phyloP scores from a whole-genome alignment of 257 asterid species.

The Lantana camara region DNA sequence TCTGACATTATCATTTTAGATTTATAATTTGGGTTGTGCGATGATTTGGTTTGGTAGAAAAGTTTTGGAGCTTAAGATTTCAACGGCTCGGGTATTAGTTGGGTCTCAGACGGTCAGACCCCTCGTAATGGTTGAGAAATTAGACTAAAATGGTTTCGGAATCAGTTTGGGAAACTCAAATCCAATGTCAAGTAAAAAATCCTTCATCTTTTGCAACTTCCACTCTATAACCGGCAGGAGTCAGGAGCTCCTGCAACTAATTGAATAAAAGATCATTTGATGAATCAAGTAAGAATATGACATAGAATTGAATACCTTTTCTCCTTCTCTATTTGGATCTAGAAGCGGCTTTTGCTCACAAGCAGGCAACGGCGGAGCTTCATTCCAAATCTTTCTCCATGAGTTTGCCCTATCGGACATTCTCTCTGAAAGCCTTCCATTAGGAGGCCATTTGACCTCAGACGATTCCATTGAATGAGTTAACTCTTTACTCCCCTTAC shows the following conservation, averaged over 20 bases:
- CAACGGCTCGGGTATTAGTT: background rate
- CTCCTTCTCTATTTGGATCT: constrained; percentile 96
- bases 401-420: constrained; percentile 86
- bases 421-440: constrained; percentile 85
- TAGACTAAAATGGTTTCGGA: background rate
- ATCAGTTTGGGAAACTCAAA: background rate
- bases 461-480: constrained; percentile 26
- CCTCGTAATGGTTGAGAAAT: background rate
- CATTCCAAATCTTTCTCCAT: constrained; percentile 94
- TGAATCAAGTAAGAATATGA: constrained; percentile 1
- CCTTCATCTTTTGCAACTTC: background rate
- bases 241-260: background rate
- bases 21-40: background rate
- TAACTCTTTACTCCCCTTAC: constrained; percentile 39
- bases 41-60: background rate
- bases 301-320: constrained; percentile 59
- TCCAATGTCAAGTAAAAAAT: background rate
- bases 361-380: constrained; percentile 64
- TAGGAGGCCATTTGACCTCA: constrained; percentile 77
- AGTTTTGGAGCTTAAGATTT: background rate
- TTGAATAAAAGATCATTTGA: background rate
- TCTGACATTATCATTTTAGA: background rate
- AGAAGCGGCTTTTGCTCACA: constrained; percentile 86
- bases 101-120: background rate
- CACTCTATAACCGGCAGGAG: background rate